Base-by-base conservation (phyloP, 345 rosid species). In the Camelina neglecta region DNA sequence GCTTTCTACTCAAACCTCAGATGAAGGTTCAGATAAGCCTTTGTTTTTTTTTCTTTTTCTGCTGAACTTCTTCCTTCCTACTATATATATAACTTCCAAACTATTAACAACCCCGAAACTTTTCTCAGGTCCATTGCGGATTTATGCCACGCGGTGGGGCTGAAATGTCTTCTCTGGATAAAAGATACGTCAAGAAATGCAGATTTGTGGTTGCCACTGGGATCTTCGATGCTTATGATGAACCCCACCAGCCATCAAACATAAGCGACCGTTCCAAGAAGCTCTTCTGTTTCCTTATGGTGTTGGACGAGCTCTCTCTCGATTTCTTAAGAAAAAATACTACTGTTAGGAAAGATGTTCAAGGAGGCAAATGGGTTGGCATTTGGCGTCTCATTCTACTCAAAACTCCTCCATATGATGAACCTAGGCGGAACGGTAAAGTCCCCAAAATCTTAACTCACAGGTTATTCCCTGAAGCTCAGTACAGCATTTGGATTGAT, bases 401-500 rank as follows among this genome's bases (percentile, higher is more conserved):
- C 66, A 91, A 85, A 88, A 77, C 84, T 73, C 92, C 86, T 24
- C 98, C 98, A 15, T 96, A 89, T 75, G 98, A 93, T 76, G 99
- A 96, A 70, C 99, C 98, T 38, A 85, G 98, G 76, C 86, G 98
- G 80, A 96, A 96, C 38, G 97, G 99, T 67, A 93, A 93, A 83
- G 96, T 95, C 79, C 97, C 93, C 0, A 93, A 93, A 80, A 96
- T 96, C 76, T 81, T 96, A 86, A 93, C 99, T 68, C 99, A 93
- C 83, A 88, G 99, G 84, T 80, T 96, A 75, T 93, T 93, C 83
- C 99, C 97, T 77, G 79, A 89, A 80, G 88, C 97, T 9, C 95
- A 83, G 50, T 93, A 91, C 89, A 96, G 93, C 84, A 96, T 96
- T 65, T 96, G 99, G 99, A 91, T 96, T 73, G 98, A 96, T 84